These are phyloP conservation scores for Trichoderma citrinoviride DNA, from an alignment of 2,329 filamentous ascomycete genomes.

Conservation along the genomic window DNA sequence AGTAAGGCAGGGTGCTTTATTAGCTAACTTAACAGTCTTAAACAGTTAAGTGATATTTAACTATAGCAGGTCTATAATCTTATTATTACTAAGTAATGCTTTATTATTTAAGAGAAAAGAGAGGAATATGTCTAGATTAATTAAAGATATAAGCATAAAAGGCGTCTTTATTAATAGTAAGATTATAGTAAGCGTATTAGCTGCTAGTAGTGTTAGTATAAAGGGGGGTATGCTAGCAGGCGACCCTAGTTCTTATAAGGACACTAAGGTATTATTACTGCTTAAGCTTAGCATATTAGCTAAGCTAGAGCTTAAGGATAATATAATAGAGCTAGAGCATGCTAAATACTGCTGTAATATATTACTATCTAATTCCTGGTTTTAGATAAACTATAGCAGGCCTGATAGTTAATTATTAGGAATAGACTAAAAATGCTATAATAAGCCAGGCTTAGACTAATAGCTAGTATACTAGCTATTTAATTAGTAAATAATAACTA, in stretches of 20 bases:
- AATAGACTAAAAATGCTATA: neutral
- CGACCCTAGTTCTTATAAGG: neutral
- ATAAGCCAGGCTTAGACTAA: slow-evolving; percentile 17
- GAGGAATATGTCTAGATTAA: neutral
- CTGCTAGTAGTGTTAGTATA: neutral
- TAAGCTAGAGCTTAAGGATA: neutral
- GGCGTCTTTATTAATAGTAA: neutral
- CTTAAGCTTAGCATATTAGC: neutral
- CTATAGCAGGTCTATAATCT: neutral
- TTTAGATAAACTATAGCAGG: neutral
- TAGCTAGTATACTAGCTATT: slow-evolving; percentile 12
- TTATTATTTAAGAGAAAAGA: neutral
- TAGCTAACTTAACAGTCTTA: neutral
- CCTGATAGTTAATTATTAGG: neutral
- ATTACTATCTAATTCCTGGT: neutral
- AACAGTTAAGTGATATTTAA: neutral
- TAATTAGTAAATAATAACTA: slow-evolving; percentile 1
- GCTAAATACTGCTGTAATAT: neutral
- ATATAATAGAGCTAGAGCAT: neutral
- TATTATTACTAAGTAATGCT: neutral
- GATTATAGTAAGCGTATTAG: neutral
- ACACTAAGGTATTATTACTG: neutral
- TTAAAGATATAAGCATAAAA: no score
- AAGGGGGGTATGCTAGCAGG: neutral
- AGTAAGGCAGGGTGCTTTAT: neutral